Conservation (phyloP, 768 basidiomycete species). For the Aureoboletus auriporus region DNA sequence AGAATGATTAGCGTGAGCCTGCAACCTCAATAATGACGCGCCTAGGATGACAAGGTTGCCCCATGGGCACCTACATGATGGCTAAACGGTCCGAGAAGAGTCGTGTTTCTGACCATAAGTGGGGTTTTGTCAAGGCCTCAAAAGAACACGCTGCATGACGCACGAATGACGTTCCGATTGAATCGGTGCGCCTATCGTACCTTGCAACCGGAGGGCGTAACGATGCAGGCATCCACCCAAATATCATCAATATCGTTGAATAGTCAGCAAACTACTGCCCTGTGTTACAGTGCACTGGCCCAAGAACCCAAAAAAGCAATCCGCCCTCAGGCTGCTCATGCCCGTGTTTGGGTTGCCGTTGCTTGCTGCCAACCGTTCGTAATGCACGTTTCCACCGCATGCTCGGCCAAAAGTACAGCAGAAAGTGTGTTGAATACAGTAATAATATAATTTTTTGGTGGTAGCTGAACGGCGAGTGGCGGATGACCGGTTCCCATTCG, state of each 20-base stretch:
- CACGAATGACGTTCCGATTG: background rate
- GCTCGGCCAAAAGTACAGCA: constrained; percentile 1
- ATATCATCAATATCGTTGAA: too few relatives aligned
- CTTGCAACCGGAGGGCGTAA: too few relatives aligned
- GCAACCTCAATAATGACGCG: background rate
- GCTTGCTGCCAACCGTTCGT: background rate
- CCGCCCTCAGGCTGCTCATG: too few relatives aligned
- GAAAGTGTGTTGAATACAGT: background rate
- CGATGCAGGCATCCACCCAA: too few relatives aligned
- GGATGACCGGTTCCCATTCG: constrained; percentile 16
- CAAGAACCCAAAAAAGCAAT: background rate
- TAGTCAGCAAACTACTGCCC: too few relatives aligned
- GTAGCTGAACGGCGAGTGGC: background rate
- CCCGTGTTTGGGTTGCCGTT: too few relatives aligned
- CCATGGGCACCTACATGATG: too few relatives aligned
- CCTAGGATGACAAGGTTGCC: too few relatives aligned
- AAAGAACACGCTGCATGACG: too few relatives aligned
- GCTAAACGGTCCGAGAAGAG: background rate
- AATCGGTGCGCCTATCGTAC: background rate
- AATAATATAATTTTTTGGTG: background rate
- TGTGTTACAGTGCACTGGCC: background rate
- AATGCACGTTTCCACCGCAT: constrained; percentile 12
- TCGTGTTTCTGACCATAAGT: background rate
- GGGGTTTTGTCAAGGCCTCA: background rate
- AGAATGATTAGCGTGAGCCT: background rate